Percentiles rank a stretch among this genome's conserved stretches.
These are phyloP conservation scores for Trypanosoma melophagium DNA, from an alignment of 208 protist genomes.

Conservation along the genomic window DNA sequence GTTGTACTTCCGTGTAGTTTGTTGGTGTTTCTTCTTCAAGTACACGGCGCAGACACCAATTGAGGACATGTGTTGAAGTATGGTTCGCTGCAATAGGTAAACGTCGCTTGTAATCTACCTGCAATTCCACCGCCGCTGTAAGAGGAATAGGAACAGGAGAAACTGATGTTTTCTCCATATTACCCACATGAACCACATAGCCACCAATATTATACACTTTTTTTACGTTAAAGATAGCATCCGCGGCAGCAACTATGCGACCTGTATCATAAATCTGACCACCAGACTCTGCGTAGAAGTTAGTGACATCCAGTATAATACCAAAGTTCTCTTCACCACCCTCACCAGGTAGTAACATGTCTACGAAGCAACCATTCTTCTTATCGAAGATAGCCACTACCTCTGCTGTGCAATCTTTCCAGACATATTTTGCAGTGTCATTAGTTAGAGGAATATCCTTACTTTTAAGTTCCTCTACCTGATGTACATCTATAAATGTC, in stretches of 20 bases:
- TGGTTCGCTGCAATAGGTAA: slow-evolving; percentile 92
- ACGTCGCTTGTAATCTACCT: slow-evolving; percentile 92
- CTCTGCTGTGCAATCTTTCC: slow-evolving; percentile 75
- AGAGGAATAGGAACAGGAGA: slow-evolving; percentile 59
- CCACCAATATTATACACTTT: slow-evolving; percentile 94
- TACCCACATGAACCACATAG: slow-evolving; percentile 97
- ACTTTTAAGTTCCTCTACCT: slow-evolving; percentile 84
- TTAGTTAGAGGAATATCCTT: slow-evolving; percentile 85
- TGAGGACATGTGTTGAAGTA: slow-evolving; percentile 97
- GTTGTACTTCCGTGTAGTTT: slow-evolving; percentile 90
- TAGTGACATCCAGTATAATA: slow-evolving; percentile 94
- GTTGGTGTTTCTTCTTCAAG: slow-evolving; percentile 83
- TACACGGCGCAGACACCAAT: slow-evolving; percentile 94
- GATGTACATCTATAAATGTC: slow-evolving; percentile 82
- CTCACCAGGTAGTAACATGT: slow-evolving; percentile 44
- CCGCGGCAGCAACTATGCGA: slow-evolving; percentile 68
- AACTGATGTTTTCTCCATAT: slow-evolving; percentile 58
- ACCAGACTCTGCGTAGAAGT: slow-evolving; percentile 98
- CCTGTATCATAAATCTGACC: slow-evolving; percentile 97
- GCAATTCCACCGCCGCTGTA: slow-evolving; percentile 61
- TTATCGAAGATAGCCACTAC: slow-evolving; percentile 89
- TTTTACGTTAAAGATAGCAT: slow-evolving; percentile 86
- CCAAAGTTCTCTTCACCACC: slow-evolving; percentile 67
- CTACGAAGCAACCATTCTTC: slow-evolving; percentile 62
- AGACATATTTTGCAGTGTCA: slow-evolving; percentile 95